Conservation (phyloP, 2,329 filamentous ascomycete genomes). For the Arthrinium puccinioides region DNA sequence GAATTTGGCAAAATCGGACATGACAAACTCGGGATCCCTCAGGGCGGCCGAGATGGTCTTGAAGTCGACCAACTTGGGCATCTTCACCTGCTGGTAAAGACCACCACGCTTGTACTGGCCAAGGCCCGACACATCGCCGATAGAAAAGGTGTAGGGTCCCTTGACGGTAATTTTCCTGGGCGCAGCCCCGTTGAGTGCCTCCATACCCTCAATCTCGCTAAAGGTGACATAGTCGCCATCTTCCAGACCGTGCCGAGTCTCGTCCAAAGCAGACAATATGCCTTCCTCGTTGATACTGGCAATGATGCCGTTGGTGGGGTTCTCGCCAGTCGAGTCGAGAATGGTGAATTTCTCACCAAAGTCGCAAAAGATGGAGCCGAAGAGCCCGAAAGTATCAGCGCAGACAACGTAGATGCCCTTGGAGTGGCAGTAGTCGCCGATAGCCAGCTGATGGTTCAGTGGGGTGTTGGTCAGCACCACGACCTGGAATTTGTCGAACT, state of each 20-base stretch:
- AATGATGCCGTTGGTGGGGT: constrained; percentile 78
- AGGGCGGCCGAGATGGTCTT: constrained; percentile 71
- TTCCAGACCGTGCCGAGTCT: constrained; percentile 89
- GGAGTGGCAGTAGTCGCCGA: constrained; percentile 89
- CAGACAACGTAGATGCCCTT: constrained; percentile 89
- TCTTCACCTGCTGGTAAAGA: constrained; percentile 93
- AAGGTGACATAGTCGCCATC: constrained; percentile 97
- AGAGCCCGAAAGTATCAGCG: constrained; percentile 86
- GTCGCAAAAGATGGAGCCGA: constrained; percentile 94
- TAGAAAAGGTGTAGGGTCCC: constrained; percentile 94
- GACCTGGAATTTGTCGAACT: constrained; percentile 86
- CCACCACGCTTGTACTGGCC: constrained; percentile 85
- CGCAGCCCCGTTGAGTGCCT: constrained; percentile 71
- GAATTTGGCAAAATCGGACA: constrained; percentile 97
- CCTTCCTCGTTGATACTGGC: constrained; percentile 86
- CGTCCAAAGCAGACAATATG: constrained; percentile 85
- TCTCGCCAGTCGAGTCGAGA: constrained; percentile 85
- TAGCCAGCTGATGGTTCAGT: constrained; percentile 70
- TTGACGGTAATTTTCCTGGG: constrained; percentile 90
- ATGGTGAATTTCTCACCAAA: constrained; percentile 93
- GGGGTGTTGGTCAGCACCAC: constrained; percentile 84
- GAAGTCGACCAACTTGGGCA: constrained; percentile 91
- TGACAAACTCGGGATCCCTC: constrained; percentile 79
- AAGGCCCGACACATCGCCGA: constrained; percentile 82
- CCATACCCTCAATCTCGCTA: constrained; percentile 88